Evolutionary conservation across 179 eudicot genomes (phyloP), one percentile per base, ranked within the genome.

Genomic region (Monotropa hypopitys): DNA sequence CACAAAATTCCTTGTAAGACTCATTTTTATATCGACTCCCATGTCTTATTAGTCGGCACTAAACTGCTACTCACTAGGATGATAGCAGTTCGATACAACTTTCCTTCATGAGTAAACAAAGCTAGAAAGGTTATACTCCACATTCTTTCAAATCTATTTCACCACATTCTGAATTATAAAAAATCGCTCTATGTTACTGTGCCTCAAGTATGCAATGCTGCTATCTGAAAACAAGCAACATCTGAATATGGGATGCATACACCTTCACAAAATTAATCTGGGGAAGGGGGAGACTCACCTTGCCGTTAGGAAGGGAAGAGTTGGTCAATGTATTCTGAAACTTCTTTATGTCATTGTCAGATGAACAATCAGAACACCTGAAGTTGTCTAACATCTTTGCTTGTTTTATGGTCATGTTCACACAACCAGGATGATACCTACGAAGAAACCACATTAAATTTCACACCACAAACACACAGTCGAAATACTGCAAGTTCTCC

Each of bases 361-460:
- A 75, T 72, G 73, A 28, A 76, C 84, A 82, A 35, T 84, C 87
- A 73, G 77, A 69, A 53, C 87, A 84, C 47, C 63, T 8, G 51
- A 81, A 84, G 56, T 63, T 76, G 53, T 78, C 83, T 38, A 84
- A 47, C 42, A 51, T 62, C 51, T 84, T 84, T 73, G 84, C 84
- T 66, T 84, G 71, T 42, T 79, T 84, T 61, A 49, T 70, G n/a
- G 81, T 84, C 83, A 81, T 79, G 21, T 74, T 74, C 66, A 84
- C 74, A 79, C 87, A 84, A 70, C 75, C 71, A 47, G 87, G 84
- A 81, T 82, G 87, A 59, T 56, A 84, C 87, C 87, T 84, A 56
- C 62, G n/a, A 62, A 76, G 30, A 76, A 71, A 21, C 42, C 47
- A 75, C 57, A 40, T 11, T 33, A 30, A 8, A 46, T 28, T 18